Percentiles rank a stretch among this genome's conserved stretches.
phyloP scores from a whole-genome alignment of 352 stramenopile species.

The Phytophthora quininea region DNA sequence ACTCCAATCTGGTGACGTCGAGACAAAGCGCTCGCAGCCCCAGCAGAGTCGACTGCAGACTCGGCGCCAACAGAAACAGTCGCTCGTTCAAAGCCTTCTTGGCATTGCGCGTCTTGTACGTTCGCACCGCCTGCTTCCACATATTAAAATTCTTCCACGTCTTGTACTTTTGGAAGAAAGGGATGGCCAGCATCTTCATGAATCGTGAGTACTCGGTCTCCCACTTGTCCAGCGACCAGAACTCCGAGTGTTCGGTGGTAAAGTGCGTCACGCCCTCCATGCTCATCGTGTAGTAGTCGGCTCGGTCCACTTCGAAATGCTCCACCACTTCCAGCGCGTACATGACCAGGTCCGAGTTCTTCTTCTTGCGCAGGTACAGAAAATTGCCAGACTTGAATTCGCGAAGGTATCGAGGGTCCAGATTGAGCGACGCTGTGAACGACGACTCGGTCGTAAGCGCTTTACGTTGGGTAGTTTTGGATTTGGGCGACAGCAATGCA shows the following conservation, averaged over 20 bases:
- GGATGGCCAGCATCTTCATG: slow-evolving; percentile 88
- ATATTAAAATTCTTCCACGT: slow-evolving; percentile 95
- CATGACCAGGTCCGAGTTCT: slow-evolving; percentile 74
- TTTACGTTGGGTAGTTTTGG: slow-evolving; percentile 36
- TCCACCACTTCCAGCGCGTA: slow-evolving; percentile 86
- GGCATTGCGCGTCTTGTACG: slow-evolving; percentile 87
- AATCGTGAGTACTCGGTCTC: slow-evolving; percentile 93
- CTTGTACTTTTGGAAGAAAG: slow-evolving; percentile 94
- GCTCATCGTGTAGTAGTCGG: slow-evolving; percentile 94
- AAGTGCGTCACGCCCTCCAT: slow-evolving; percentile 93
- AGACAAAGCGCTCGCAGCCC: slow-evolving; percentile 77
- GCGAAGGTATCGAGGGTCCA: slow-evolving; percentile 72
- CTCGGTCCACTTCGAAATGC: slow-evolving; percentile 82
- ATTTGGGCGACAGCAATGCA: slow-evolving; percentile 29
- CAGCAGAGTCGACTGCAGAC: slow-evolving; percentile 84
- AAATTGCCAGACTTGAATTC: slow-evolving; percentile 87
- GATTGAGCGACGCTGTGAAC: slow-evolving; percentile 80
- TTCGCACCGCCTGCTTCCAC: slow-evolving; percentile 91
- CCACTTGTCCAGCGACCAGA: slow-evolving; percentile 93
- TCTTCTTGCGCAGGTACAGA: slow-evolving; percentile 77
- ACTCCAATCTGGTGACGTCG: slow-evolving; percentile 61
- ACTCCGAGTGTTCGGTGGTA: slow-evolving; percentile 85
- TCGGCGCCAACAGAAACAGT: slow-evolving; percentile 90
- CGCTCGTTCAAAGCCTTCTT: slow-evolving; percentile 80
- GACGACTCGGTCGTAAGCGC: slow-evolving; percentile 37